A percentile compares a stretch with the other conserved stretches of the same genome.
Evolutionary conservation across 805 yeast species (phyloP).

Genomic region (Lachancea dasiensis): DNA sequence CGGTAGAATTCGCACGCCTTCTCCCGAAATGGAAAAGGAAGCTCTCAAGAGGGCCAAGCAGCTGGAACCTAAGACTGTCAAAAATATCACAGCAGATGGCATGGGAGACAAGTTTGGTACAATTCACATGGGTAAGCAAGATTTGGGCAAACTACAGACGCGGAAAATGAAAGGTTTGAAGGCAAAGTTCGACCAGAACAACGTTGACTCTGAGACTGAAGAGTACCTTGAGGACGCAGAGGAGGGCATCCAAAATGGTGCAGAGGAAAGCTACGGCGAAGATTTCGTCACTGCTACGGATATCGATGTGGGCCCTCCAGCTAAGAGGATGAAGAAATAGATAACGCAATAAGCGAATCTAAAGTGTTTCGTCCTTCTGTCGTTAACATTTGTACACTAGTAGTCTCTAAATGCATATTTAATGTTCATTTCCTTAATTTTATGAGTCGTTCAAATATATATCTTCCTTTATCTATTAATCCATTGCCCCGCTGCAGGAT

Average conservation of each 20-base stretch:
- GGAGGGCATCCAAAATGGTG: slow-evolving; percentile 29
- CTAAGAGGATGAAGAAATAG: slow-evolving; percentile 28
- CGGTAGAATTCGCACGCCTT: slow-evolving; percentile 78
- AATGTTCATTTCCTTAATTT: background rate
- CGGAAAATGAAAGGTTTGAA: slow-evolving; percentile 98
- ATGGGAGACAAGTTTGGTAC: slow-evolving; percentile 98
- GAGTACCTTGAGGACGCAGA: slow-evolving; percentile 40
- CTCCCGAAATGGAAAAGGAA: slow-evolving; percentile 85
- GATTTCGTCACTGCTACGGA: slow-evolving; percentile 33
- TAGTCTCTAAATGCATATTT: slow-evolving; percentile 4
- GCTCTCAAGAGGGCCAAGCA: slow-evolving; percentile 78
- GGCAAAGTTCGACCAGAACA: slow-evolving; percentile 70
- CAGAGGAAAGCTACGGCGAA: slow-evolving; percentile 28
- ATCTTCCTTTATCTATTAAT: background rate
- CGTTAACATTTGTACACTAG: slow-evolving; percentile 8
- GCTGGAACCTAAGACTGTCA: slow-evolving; percentile 72
- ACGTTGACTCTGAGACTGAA: slow-evolving; percentile 46
- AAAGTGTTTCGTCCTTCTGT: too few species aligned
- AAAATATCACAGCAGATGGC: slow-evolving; percentile 79
- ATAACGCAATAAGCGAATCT: too few species aligned
- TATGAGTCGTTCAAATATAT: background rate
- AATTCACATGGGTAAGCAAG: slow-evolving; percentile 94
- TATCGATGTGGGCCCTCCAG: slow-evolving; percentile 27
- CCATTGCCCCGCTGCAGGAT: background rate
- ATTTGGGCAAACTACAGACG: slow-evolving; percentile 82